phyloP scores from a whole-genome alignment of 495 filamentous ascomycete genomes.

The Podospora bellae-mahoneyi region DNA sequence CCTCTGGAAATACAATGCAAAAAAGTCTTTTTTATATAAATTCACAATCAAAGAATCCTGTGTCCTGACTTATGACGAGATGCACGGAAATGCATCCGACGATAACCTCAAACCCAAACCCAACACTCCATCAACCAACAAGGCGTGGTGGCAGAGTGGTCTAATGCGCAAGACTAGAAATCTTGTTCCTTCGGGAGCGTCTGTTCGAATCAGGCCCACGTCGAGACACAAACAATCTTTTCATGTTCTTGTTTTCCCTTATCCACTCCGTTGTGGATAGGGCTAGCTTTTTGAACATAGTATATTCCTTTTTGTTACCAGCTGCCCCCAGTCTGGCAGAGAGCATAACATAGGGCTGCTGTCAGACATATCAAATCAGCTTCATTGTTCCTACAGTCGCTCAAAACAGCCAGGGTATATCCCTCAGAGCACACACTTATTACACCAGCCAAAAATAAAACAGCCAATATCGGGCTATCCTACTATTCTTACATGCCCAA shows the following conservation, averaged over 20 bases:
- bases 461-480: too few species aligned
- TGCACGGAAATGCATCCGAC: background rate
- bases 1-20: too few species aligned
- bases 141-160: conserved; percentile 26
- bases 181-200: conserved; percentile 28
- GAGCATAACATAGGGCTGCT: background rate
- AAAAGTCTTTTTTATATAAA: too few species aligned
- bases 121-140: background rate
- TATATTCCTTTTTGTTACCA: background rate
- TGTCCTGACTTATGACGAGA: too few species aligned
- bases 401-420: too few species aligned
- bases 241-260: background rate
- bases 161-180: conserved; percentile 29
- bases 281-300: background rate
- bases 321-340: background rate
- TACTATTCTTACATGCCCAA: background rate
- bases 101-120: background rate
- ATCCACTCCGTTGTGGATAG: background rate
- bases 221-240: conserved; percentile 14
- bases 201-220: conserved; percentile 30
- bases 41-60: too few species aligned
- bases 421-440: too few species aligned
- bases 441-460: too few species aligned
- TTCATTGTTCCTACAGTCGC: too few species aligned
- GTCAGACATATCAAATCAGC: background rate